Base-by-base conservation (phyloP, 2,329 filamentous ascomycete genomes). In the Bipolaris bicolor region DNA sequence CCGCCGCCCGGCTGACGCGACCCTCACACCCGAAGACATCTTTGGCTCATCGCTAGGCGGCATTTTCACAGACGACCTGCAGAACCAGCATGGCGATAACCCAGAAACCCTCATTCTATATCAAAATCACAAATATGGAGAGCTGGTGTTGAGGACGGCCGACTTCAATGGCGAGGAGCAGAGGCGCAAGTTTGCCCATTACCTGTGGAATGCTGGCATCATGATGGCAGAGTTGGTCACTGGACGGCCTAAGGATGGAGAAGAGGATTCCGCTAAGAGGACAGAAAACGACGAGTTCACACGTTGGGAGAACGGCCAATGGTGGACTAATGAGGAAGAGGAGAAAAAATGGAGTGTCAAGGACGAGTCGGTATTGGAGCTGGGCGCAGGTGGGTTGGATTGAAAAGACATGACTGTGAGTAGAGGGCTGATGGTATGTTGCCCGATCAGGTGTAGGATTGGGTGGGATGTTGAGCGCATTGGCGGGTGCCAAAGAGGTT, bases 51-150 rank as follows among this genome's bases (percentile, higher is more conserved):
- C 85, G 0, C 82, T 90, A 1, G 85, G 83, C 60, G 80, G 86
- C 61, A 84, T 90, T 71, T 90, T 90, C 77, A 83, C 86, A 3
- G 87, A 90, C 72, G 88, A 91, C 75, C 79, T 87, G 51, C 82
- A 81, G 56, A 88, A 86, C 76, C 82, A 84, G 72, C 88, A 91
- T 74, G 88, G 88, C 73, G 86, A 89, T 66, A 62, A 74, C 33
- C 77, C 82, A 1, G 78, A 83, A 47, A 82, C 85, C 60, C 76
- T 79, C 16, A 81, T 91, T 33, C 66, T 86, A 29, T 91, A 90
- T 76, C 78, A 77, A 24, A 86, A 82, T 46, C 50, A 55, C 5
- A 54, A 45, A 9, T 62, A 64, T 37, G 64, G 66, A 0, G 64
- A 75, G 7, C 62, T 82, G n/a, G 75, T 79, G 51, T 65, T 82